Percentiles rank a stretch among this genome's conserved stretches.
Evolutionary conservation across 2,329 filamentous ascomycete genomes (phyloP).

Genomic region (Colletotrichum abscissum): DNA sequence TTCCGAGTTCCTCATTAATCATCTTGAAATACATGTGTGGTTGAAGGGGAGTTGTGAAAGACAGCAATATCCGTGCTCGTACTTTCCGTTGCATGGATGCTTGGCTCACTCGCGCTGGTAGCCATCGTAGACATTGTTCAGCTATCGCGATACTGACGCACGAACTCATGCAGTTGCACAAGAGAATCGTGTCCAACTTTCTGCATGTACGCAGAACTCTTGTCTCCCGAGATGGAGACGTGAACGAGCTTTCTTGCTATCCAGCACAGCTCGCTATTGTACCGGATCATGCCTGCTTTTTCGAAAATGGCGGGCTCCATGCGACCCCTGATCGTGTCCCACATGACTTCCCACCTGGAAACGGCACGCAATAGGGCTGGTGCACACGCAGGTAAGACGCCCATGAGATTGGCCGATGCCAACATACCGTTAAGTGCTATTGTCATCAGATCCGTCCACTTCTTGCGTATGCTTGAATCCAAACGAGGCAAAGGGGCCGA

Average conservation of each 20-base stretch:
- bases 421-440: slow-evolving; percentile 30
- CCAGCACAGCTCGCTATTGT: slow-evolving; percentile 35
- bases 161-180: slow-evolving; percentile 25
- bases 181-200: slow-evolving; percentile 29
- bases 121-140: background rate
- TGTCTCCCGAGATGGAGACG: slow-evolving; percentile 24
- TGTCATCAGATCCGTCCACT: background rate
- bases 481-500: too few relatives aligned
- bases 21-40: background rate
- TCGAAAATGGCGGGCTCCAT: slow-evolving; percentile 3
- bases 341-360: slow-evolving; percentile 39
- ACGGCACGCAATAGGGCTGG: slow-evolving; percentile 34
- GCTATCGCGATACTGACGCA: slow-evolving; percentile 22
- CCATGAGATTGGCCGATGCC: slow-evolving; percentile 34
- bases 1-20: background rate
- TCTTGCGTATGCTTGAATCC: too few relatives aligned
- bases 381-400: slow-evolving; percentile 21
- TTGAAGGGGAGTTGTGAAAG: background rate
- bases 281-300: slow-evolving; percentile 15
- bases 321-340: slow-evolving; percentile 15
- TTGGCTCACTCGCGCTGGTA: too few relatives aligned
- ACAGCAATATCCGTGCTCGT: background rate
- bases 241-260: slow-evolving; percentile 21
- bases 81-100: background rate
- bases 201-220: slow-evolving; percentile 30